Evolutionary conservation across 1,284 basidiomycete genomes (phyloP).

Genomic region (Paramarasmius palmivorus): DNA sequence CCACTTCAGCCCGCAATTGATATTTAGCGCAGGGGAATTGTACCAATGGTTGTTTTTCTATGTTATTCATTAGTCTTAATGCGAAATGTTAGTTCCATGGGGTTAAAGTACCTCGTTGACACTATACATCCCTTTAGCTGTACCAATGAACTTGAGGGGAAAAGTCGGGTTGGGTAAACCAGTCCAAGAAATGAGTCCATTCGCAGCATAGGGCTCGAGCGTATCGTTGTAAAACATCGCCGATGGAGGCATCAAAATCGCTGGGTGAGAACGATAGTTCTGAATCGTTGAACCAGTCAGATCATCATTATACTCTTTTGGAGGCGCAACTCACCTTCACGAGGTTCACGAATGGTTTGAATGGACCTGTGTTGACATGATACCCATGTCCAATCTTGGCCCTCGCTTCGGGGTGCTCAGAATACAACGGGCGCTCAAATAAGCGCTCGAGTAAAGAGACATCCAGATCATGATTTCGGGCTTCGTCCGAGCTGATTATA

Average conservation of each 20-base stretch:
- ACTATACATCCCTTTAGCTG: slow-evolving; percentile 36
- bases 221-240: slow-evolving; percentile 47
- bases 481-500: slow-evolving; percentile 40
- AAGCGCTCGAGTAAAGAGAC: slow-evolving; percentile 48
- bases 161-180: slow-evolving; percentile 34
- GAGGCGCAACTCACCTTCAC: slow-evolving; percentile 33
- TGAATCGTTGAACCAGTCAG: slow-evolving; percentile 11
- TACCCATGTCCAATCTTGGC: slow-evolving; percentile 3
- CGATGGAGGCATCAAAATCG: slow-evolving; percentile 50
- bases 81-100: too few species aligned
- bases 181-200: slow-evolving; percentile 41
- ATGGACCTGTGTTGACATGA: not conserved
- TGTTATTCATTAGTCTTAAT: too few species aligned
- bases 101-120: slow-evolving; percentile 45
- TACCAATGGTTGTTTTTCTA: too few species aligned
- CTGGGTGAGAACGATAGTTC: slow-evolving; percentile 49
- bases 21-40: too few species aligned
- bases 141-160: slow-evolving; percentile 43
- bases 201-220: slow-evolving; percentile 40
- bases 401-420: slow-evolving; percentile 19
- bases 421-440: slow-evolving; percentile 41
- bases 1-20: slow-evolving; percentile 29
- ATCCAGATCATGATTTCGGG: slow-evolving; percentile 41
- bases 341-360: slow-evolving; percentile 37
- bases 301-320: not conserved